Conservation (phyloP, 257 asterid species). For the Agastache rugosa region DNA sequence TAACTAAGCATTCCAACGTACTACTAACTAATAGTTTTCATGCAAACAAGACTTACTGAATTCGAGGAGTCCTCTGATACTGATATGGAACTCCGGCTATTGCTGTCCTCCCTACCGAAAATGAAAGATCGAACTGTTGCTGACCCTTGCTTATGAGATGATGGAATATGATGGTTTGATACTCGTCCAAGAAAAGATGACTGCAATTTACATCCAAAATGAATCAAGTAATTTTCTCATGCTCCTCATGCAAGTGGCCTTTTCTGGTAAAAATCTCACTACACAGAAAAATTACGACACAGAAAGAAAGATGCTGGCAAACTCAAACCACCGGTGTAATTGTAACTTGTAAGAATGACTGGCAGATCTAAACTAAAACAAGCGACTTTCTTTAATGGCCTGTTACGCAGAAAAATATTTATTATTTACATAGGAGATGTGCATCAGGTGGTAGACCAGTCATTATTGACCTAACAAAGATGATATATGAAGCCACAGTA, state of each 20-base stretch:
- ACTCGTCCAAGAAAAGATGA: constrained; percentile 85
- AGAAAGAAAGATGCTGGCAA: constrained; percentile 6
- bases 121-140: constrained; percentile 73
- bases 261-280: constrained; percentile 1
- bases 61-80: constrained; percentile 69
- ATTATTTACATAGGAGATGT: neutral
- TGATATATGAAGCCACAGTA: constrained; percentile 9
- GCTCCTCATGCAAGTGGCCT: neutral
- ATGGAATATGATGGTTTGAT: constrained; percentile 59
- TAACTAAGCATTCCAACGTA: neutral
- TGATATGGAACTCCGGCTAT: constrained; percentile 73
- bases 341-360: constrained; percentile 18
- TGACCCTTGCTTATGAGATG: constrained; percentile 71
- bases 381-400: neutral
- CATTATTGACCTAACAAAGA: constrained; percentile 10
- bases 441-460: neutral
- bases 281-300: neutral
- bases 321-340: constrained; percentile 9
- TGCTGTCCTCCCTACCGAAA: constrained; percentile 93
- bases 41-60: constrained; percentile 52
- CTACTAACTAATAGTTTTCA: constrained; percentile 14
- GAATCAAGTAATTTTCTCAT: neutral
- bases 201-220: constrained; percentile 47
- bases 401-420: neutral
- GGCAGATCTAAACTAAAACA: constrained; percentile 14